Percentiles rank a stretch among this genome's conserved stretches.
phyloP scores from a whole-genome alignment of 768 basidiomycete genomes.

The Albatrellus ellisii region DNA sequence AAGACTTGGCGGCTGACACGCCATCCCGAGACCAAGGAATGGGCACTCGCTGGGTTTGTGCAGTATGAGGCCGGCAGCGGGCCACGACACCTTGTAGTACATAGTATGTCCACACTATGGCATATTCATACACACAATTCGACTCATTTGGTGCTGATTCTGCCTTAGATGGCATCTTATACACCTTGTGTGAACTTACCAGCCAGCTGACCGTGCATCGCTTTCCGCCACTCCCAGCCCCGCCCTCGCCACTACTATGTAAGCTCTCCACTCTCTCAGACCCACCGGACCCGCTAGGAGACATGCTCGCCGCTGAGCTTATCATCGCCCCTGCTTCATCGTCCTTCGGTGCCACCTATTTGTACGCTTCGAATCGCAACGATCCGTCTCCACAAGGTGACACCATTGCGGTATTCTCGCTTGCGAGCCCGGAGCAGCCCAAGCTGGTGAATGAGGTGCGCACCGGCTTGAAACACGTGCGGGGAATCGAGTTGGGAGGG shows the following conservation, averaged over 20 bases:
- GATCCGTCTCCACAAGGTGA: conserved; percentile 60
- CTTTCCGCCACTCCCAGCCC: conserved; percentile 29
- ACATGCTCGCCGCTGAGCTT: conserved; percentile 59
- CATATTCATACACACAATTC: background rate
- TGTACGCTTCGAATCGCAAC: conserved; percentile 69
- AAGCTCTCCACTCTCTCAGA: conserved; percentile 35
- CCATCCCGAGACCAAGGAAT: conserved; percentile 24
- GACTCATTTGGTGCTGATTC: background rate
- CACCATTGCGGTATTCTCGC: conserved; percentile 55
- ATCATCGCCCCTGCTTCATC: conserved; percentile 41
- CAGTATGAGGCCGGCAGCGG: conserved; percentile 44
- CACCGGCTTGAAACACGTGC: conserved; percentile 56
- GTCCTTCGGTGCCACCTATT: conserved; percentile 39
- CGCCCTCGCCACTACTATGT: conserved; percentile 23
- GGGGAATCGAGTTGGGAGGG: conserved; percentile 59
- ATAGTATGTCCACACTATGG: conserved; percentile 31
- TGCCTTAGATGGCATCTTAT: conserved; percentile 42
- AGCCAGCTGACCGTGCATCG: conserved; percentile 43
- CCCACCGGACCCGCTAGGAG: conserved; percentile 24
- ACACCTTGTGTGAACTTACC: conserved; percentile 55
- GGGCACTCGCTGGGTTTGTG: conserved; percentile 38
- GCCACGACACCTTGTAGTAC: conserved; percentile 53
- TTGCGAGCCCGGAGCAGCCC: conserved; percentile 30
- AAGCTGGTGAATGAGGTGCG: conserved; percentile 48
- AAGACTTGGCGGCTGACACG: conserved; percentile 44